Base-by-base conservation (phyloP, 371 early-diverging fungal genomes). In the Mortierella sp. region DNA sequence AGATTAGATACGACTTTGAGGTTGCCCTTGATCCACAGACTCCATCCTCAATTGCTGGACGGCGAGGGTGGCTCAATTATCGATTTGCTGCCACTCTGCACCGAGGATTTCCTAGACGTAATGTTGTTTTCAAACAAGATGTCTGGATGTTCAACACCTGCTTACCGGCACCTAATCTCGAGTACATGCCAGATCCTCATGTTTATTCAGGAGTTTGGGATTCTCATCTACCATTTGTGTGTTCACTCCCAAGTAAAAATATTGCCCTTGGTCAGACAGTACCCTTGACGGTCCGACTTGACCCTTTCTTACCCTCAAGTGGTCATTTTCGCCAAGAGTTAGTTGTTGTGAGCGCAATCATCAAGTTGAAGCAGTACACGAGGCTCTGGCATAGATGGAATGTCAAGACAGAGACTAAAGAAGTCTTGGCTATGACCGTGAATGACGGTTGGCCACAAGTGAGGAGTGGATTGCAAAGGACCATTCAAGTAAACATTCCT, bases 311-410 rank as follows among this genome's bases (percentile, higher is more conserved):
- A 19, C 32, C 61, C 5, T 47, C 70, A 10, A 79, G 80, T 55
- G 75, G 80, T 9, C 74, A 70, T 22, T 22, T 48, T 38, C 68
- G 75, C 19, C 71, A 79, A 32, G 68, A 74, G 19, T 24, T 79
- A 57, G 79, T 68, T 15, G 58, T 79, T 3, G 69, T 74, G 24
- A 58, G 21, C 28, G 74, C 71, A 1, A 52, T 65, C 6, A 60
- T 79, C 32, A 79, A 79, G 60, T 41, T 79, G 40, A 74, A 79
- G 63, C 71, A 79, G 38, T 79, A 74, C 40, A 79, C 75, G 0
- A 71, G 74, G 7, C 75, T 79, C n/a, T 74, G 80, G 75, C 68
- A 74, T 40, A 57, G 50, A 13, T 36, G 80, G 65, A 47, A 79
- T 32, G 68, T 67, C 58, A 74, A 79, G 36, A 63, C 41, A 3